Evolutionary conservation across 805 yeast genomes (phyloP).

Genomic region (Metschnikowia shivogae): DNA sequence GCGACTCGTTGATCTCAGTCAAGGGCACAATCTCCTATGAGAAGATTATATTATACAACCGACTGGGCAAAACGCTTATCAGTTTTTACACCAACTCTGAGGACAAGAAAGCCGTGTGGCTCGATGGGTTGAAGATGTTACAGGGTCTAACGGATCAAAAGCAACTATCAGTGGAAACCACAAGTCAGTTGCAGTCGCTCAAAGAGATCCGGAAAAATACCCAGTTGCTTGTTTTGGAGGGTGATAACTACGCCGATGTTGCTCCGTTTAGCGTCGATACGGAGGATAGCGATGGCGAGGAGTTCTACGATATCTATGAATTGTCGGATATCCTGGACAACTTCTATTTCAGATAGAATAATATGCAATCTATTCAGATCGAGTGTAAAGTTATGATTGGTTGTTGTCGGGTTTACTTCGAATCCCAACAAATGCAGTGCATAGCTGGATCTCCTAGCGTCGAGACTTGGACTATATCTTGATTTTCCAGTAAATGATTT

Average conservation of each 20-base stretch:
- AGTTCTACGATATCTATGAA: conserved; percentile 26
- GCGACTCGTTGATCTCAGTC: conserved; percentile 47
- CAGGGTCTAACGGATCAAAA: conserved; percentile 30
- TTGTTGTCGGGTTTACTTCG: no score
- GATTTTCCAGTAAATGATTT: neutral
- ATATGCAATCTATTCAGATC: neutral
- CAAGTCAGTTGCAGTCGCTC: conserved; percentile 31
- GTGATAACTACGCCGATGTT: conserved; percentile 14
- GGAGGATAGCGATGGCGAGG: conserved; percentile 24
- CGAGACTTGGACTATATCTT: no score
- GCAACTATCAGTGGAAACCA: conserved; percentile 35
- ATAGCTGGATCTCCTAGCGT: no score
- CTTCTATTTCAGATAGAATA: conserved; percentile 20
- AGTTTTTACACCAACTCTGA: conserved; percentile 68
- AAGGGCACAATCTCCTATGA: conserved; percentile 55
- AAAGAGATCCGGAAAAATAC: conserved; percentile 37
- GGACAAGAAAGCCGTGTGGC: conserved; percentile 67
- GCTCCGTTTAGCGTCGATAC: conserved; percentile 15
- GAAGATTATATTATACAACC: conserved; percentile 48
- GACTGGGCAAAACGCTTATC: conserved; percentile 41
- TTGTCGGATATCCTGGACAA: conserved; percentile 22
- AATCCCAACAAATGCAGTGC: no score
- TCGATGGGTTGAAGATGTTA: conserved; percentile 65
- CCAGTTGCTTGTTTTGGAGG: conserved; percentile 37
- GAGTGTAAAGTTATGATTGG: no score